These are phyloP conservation scores for Fraxinus nigra DNA, from an alignment of 305 asterid genomes.

Conservation along the genomic window DNA sequence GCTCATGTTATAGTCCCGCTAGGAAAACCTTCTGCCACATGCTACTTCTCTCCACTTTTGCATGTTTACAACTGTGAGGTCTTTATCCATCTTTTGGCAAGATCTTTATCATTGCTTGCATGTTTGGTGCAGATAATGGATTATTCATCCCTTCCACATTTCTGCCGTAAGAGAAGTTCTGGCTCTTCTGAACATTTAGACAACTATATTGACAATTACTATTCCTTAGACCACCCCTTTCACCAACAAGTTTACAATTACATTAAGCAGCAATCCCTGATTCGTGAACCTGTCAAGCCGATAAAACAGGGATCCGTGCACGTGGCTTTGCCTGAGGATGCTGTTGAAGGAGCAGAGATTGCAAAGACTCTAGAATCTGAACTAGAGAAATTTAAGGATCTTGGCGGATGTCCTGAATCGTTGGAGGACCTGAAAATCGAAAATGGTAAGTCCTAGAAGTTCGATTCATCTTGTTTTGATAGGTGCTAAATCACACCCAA, in stretches of 20 bases:
- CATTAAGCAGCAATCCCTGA: conserved; percentile 56
- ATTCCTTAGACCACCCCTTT: conserved; percentile 77
- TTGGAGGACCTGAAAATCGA: conserved; percentile 36
- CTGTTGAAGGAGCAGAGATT: conserved; percentile 49
- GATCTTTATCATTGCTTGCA: conserved; percentile 1
- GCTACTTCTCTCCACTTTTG: background rate
- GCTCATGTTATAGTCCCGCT: background rate
- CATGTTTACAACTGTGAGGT: background rate
- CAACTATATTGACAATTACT: conserved; percentile 42
- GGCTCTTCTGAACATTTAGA: conserved; percentile 54
- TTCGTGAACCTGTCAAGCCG: conserved; percentile 34
- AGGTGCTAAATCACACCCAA: conserved; percentile 17
- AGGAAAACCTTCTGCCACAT: conserved; percentile 2
- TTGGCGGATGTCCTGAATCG: conserved; percentile 38
- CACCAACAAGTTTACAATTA: conserved; percentile 71
- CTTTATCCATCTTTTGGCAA: conserved; percentile 3
- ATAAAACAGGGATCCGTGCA: conserved; percentile 74
- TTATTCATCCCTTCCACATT: conserved; percentile 79
- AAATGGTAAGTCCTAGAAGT: conserved; percentile 24
- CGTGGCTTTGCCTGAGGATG: conserved; percentile 64
- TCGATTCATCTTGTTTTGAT: conserved; percentile 20
- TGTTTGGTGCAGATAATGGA: conserved; percentile 72
- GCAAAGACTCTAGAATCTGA: conserved; percentile 64
- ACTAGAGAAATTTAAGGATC: conserved; percentile 45
- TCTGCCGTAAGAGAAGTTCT: conserved; percentile 67